These are phyloP conservation scores for Fusarium sp. DNA, from an alignment of 2,329 filamentous ascomycete genomes.

Conservation along the genomic window DNA sequence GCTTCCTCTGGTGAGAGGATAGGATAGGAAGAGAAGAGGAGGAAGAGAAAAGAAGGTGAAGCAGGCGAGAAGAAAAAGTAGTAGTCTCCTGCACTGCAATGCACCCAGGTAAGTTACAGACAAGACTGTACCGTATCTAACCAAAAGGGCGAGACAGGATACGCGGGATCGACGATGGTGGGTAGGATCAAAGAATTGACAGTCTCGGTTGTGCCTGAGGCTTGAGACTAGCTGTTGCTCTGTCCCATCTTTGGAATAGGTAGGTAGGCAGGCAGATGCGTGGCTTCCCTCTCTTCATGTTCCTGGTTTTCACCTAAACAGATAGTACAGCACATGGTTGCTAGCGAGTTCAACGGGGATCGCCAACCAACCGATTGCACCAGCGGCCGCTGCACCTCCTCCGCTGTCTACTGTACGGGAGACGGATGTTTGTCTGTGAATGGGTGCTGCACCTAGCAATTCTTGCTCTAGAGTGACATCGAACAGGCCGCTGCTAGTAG, in stretches of 20 bases:
- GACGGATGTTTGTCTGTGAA: constrained; percentile 31
- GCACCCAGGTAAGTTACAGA: neutral
- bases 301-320: constrained; percentile 25
- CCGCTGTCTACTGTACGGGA: constrained; percentile 3
- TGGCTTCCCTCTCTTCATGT: constrained; percentile 28
- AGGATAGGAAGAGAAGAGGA: constrained; percentile 11
- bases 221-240: constrained; percentile 30
- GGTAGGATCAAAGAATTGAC: constrained; percentile 42
- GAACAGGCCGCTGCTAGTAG: constrained; percentile 24
- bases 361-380: constrained; percentile 30
- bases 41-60: constrained; percentile 23
- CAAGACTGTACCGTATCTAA: constrained; percentile 8
- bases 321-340: constrained; percentile 36
- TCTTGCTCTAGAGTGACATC: constrained; percentile 39
- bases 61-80: constrained; percentile 14
- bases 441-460: constrained; percentile 20
- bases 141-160: constrained; percentile 31
- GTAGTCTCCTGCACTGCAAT: constrained; percentile 4
- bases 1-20: constrained; percentile 23
- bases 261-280: constrained; percentile 7
- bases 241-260: constrained; percentile 7
- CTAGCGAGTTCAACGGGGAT: constrained; percentile 23
- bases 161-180: constrained; percentile 43
- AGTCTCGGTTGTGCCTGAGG: constrained; percentile 43
- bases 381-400: constrained; percentile 36